phyloP scores from a whole-genome alignment of 169 alveolate species.

The Eimeria sp. region DNA sequence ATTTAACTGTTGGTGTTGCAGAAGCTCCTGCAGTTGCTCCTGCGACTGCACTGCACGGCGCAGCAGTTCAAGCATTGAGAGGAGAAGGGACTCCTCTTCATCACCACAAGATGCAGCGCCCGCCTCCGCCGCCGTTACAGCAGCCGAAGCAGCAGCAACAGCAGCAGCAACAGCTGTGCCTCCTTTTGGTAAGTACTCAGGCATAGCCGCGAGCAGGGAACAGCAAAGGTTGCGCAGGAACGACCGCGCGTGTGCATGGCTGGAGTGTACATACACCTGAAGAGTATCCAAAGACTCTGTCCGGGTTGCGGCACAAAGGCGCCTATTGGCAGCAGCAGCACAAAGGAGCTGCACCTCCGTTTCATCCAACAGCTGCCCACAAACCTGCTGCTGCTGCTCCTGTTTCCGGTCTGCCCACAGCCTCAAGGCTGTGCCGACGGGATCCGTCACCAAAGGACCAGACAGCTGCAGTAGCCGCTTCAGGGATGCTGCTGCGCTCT shows the following conservation, averaged over 20 bases:
- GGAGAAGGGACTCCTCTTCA: conserved; percentile 8
- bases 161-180: conserved; percentile 66
- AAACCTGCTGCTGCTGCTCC: conserved; percentile 12
- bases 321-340: conserved; percentile 62
- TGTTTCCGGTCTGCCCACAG: conserved; percentile 32
- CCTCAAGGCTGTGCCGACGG: conserved; percentile 59
- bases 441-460: conserved; percentile 11
- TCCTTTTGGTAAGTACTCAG: background rate
- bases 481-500: conserved; percentile 59
- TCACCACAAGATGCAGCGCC: background rate
- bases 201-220: background rate
- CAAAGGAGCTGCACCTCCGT: conserved; percentile 52
- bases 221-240: conserved; percentile 57
- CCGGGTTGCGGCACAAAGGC: conserved; percentile 62
- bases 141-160: conserved; percentile 43
- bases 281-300: conserved; percentile 35
- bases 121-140: conserved; percentile 1
- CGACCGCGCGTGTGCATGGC: conserved; percentile 37
- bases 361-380: conserved; percentile 39
- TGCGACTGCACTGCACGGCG: conserved; percentile 61
- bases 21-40: conserved; percentile 40
- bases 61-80: conserved; percentile 53
- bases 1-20: background rate
- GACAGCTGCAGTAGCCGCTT: conserved; percentile 59
- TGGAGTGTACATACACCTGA: conserved; percentile 61